These are phyloP conservation scores for Cytospora paraplurivora DNA, from an alignment of 2,329 filamentous ascomycete genomes.

Conservation along the genomic window DNA sequence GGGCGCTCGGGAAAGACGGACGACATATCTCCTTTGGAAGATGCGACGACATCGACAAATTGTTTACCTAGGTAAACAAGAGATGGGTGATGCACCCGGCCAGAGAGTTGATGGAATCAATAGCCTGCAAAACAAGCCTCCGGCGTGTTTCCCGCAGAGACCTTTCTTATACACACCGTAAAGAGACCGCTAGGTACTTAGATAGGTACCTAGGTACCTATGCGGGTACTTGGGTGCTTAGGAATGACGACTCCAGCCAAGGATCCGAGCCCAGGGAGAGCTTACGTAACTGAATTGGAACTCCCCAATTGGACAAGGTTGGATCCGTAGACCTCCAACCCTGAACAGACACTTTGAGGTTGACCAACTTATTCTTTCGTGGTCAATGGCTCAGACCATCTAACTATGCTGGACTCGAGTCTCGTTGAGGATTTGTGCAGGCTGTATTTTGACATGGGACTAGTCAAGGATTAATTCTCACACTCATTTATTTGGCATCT, in stretches of 20 bases:
- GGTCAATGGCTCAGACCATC: not conserved
- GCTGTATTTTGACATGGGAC: not conserved
- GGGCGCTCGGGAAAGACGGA: too few species aligned
- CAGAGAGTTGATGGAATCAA: too few species aligned
- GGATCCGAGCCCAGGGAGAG: not conserved
- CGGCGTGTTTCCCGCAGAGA: too few species aligned
- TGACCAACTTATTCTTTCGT: slow-evolving; percentile 3
- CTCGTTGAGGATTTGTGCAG: not conserved
- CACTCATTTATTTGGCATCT: not conserved
- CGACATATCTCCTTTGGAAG: not conserved
- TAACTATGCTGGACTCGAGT: not conserved
- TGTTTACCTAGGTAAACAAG: not conserved
- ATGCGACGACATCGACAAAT: not conserved
- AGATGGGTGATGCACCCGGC: too few species aligned
- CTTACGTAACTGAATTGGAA: not conserved
- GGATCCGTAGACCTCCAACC: not conserved
- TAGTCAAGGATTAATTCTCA: not conserved
- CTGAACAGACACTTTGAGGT: not conserved
- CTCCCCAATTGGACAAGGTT: not conserved
- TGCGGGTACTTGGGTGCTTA: not conserved
- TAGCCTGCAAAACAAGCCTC: too few species aligned
- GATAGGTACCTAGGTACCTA: not conserved
- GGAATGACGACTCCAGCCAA: not conserved
- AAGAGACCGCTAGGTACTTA: not conserved
- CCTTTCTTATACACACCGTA: too few species aligned